Evolutionary conservation across 2,329 filamentous ascomycete genomes (phyloP).

Genomic region (Trichoderma atrobrunneum): DNA sequence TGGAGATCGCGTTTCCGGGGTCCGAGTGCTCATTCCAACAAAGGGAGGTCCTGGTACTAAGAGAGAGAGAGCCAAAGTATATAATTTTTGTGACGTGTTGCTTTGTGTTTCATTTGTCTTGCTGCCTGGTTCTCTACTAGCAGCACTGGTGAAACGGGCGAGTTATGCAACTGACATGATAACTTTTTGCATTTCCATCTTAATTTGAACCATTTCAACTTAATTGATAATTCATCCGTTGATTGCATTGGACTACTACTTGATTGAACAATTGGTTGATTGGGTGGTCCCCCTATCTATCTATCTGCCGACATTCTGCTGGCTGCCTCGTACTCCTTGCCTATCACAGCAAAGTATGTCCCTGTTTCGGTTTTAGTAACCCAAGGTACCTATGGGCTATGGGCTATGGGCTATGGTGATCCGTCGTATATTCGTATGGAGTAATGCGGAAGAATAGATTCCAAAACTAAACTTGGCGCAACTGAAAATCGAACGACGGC

Average conservation of each 20-base stretch:
- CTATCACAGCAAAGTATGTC: background rate
- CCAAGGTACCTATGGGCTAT: too few species aligned
- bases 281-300: background rate
- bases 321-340: background rate
- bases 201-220: background rate
- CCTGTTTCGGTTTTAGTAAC: background rate
- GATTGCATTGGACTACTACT: background rate
- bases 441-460: background rate
- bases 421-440: background rate
- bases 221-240: background rate
- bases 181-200: background rate
- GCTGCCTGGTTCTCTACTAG: background rate
- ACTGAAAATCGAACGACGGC: background rate
- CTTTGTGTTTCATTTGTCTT: background rate
- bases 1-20: constrained; percentile 1
- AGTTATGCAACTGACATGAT: background rate
- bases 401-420: background rate
- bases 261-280: background rate
- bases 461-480: background rate
- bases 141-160: background rate
- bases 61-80: background rate
- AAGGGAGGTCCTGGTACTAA: background rate
- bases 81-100: background rate
- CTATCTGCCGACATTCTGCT: background rate
- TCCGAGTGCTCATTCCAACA: constrained; percentile 4